Base-by-base conservation (phyloP, 345 rosid species). In the Eucalyptus cladocalyx region DNA sequence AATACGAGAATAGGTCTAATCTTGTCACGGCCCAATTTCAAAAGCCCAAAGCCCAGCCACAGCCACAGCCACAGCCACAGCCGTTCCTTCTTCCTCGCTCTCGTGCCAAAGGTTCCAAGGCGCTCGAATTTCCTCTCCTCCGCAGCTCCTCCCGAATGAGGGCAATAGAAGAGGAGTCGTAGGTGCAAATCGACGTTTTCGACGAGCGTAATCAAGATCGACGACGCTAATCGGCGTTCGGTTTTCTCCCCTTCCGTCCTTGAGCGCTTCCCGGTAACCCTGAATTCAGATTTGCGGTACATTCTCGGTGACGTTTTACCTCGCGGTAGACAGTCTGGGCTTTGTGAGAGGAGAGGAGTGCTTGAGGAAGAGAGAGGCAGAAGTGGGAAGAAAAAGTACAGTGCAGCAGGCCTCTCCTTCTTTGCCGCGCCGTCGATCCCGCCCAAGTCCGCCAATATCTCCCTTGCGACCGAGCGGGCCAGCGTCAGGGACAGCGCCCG, bases 401-500 rank as follows among this genome's bases (percentile, higher is more conserved):
- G 18, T 1, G 53, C 53, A 50, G 53, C 53, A 50, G 19, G 53
- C 7, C 53, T 50, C 53, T 50, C 53, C 19, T 50, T 50, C 7
- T 49, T 15, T 1, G 1, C 19, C 6, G 16, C 6, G 50, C 16
- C 50, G 7, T 50, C 53, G 19, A 50, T 19, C 53, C 19, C 53
- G 53, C 53, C 19, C 53, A 15, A 50, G 53, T 50, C 7, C 19
- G 1, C 53, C 7, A 0, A 49, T 18, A 50, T 50, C 53, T 15
- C 7, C 1, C 51, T 49, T 0, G 1, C 18, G 19, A 50, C 1
- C 53, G 3, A 15, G 53, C 19, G 0, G 53, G 53, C 18, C 7
- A 50, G 19, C 7, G 1, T 50, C 3, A 50, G 53, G 53, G 19
- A 50, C 53, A 50, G 7, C 18, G 19, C 53, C 18, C 7, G 53